These are phyloP conservation scores for Gnetum montanum DNA, from an alignment of 75 land plant genomes.

Conservation along the genomic window DNA sequence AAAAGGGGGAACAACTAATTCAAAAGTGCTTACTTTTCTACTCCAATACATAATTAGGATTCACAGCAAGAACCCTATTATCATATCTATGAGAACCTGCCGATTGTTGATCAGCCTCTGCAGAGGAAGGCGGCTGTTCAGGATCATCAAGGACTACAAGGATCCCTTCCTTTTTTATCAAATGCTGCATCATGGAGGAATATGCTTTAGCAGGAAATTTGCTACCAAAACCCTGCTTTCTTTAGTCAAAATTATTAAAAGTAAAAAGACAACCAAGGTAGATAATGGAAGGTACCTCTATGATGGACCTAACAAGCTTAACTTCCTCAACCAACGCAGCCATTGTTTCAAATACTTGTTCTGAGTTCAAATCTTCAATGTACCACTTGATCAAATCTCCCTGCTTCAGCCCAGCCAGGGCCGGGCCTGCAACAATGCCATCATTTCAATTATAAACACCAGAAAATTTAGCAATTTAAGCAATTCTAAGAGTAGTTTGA, in stretches of 20 bases:
- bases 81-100: conserved; percentile 20
- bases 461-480: no score
- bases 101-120: conserved; percentile 17
- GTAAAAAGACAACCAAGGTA: background rate
- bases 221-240: background rate
- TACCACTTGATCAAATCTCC: conserved; percentile 83
- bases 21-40: conserved; percentile 12
- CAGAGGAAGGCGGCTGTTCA: conserved; percentile 14
- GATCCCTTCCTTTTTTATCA: conserved; percentile 81
- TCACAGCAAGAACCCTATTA: conserved; percentile 74
- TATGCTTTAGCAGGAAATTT: background rate
- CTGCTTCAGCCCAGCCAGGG: conserved; percentile 87
- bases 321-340: conserved; percentile 58
- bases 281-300: conserved; percentile 44
- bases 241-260: background rate
- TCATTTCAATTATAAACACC: no score
- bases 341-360: conserved; percentile 38
- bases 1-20: no score
- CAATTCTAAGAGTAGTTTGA: no score
- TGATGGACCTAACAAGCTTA: conserved; percentile 59
- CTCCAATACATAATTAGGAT: conserved; percentile 88
- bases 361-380: conserved; percentile 59
- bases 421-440: conserved; percentile 51
- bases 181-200: conserved; percentile 43
- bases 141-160: conserved; percentile 87